Conservation (phyloP, 805 yeast species). For the Saturnispora dispora region DNA sequence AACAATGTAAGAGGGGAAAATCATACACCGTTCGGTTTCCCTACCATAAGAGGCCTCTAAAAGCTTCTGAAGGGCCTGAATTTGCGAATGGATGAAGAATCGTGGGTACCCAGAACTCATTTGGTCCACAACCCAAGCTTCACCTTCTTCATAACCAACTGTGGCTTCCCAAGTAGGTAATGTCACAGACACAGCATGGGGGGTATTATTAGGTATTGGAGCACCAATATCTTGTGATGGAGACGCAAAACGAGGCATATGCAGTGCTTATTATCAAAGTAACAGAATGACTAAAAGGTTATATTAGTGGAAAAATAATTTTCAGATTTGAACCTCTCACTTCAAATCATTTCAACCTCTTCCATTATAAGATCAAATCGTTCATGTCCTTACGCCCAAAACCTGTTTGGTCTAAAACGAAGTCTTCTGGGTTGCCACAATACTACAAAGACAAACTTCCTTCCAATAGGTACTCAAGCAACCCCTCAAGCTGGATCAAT, state of each 20-base stretch:
- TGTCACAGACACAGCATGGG: slow-evolving; percentile 91
- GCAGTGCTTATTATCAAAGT: not conserved
- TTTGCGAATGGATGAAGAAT: slow-evolving; percentile 58
- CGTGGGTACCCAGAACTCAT: slow-evolving; percentile 90
- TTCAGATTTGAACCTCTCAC: not conserved
- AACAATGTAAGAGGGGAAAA: slow-evolving; percentile 67
- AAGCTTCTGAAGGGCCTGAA: slow-evolving; percentile 45
- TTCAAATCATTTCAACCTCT: not conserved
- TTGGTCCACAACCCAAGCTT: slow-evolving; percentile 63
- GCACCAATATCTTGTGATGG: slow-evolving; percentile 53
- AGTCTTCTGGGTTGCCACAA: slow-evolving; percentile 29
- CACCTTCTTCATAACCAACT: slow-evolving; percentile 88
- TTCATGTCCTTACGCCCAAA: slow-evolving; percentile 13
- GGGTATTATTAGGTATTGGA: slow-evolving; percentile 81
- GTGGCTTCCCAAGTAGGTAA: slow-evolving; percentile 93
- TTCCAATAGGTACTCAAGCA: slow-evolving; percentile 8
- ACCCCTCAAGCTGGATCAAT: slow-evolving; percentile 6
- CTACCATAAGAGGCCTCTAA: slow-evolving; percentile 68
- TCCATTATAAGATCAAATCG: not conserved
- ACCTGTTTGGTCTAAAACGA: slow-evolving; percentile 6
- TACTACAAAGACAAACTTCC: slow-evolving; percentile 42
- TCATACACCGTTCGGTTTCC: slow-evolving; percentile 62
- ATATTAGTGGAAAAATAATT: not conserved
- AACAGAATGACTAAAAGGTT: not conserved
- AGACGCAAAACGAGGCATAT: slow-evolving; percentile 5